phyloP scores from a whole-genome alignment of 495 filamentous ascomycete genomes.

The Penicillium verhagenii region DNA sequence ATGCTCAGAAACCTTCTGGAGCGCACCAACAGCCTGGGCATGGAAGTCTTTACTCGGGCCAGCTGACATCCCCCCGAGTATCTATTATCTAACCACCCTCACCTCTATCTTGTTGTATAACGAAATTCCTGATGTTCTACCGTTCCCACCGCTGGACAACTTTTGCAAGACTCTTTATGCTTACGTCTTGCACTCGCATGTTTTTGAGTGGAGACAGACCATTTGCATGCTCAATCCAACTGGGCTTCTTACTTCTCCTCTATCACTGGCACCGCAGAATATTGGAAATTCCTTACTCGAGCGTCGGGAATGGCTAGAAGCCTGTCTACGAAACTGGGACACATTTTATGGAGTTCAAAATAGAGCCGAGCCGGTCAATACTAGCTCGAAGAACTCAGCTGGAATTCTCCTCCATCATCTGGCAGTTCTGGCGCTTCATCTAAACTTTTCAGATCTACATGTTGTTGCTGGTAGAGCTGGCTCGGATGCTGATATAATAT shows the following conservation, averaged over 20 bases:
- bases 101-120: slow-evolving; percentile 17
- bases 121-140: slow-evolving; percentile 2
- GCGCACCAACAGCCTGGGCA: slow-evolving; percentile 11
- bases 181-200: slow-evolving; percentile 25
- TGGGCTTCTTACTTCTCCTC: not conserved
- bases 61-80: slow-evolving; percentile 17
- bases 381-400: not conserved
- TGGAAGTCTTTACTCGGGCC: slow-evolving; percentile 22
- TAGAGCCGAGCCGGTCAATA: not conserved
- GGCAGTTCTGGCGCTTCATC: not conserved
- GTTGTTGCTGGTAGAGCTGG: slow-evolving; percentile 4
- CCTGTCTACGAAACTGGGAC: slow-evolving; percentile 1
- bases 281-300: slow-evolving; percentile 1
- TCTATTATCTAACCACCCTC: slow-evolving; percentile 22
- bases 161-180: slow-evolving; percentile 27
- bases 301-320: not conserved
- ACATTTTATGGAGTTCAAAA: not conserved
- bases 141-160: slow-evolving; percentile 14
- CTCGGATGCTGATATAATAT: slow-evolving; percentile 17
- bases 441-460: slow-evolving; percentile 6
- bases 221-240: slow-evolving; percentile 7
- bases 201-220: slow-evolving; percentile 29
- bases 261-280: slow-evolving; percentile 4
- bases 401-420: slow-evolving; percentile 6
- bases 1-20: slow-evolving; percentile 21